Evolutionary conservation across 176 grass and related monocot genomes (phyloP), one percentile per base, ranked within the genome.

Genomic region (Alopecurus myosuroides): DNA sequence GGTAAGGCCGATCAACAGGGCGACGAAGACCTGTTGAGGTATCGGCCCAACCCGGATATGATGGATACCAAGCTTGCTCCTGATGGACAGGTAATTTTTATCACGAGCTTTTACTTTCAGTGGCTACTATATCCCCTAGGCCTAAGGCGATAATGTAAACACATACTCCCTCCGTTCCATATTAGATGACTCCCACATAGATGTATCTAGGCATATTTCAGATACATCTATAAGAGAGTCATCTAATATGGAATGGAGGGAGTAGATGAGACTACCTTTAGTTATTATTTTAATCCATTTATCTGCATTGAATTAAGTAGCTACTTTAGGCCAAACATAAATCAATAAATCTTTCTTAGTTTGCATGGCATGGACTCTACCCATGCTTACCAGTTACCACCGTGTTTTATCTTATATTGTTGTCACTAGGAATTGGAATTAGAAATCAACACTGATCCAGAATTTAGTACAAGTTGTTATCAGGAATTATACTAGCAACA

Each of bases 21-120:
- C n/a, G 88, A 96, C 3, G 91, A 95, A 49, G 94, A 99, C 68
- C 86, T 69, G 13, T 70, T 94, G 84, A 94, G 74, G 70, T 91
- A 82, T 67, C 62, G 86, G 20, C 87, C 93, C 25, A 94, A 95
- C 70, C 89, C 81, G 71, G 92, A 93, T 66, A 94, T 92, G 92
- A 86, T 97, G 80, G 88, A 83, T 46, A 55, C 81, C 41, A 94
- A 97, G 81, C 50, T 49, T 34, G 36, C 70, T 70, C 76, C 22
- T 57, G 81, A 76, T 39, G 84, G 79, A 28, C 73, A 82, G 63
- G 88, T 92, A 42, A 51, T 77, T 41, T 23, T 81, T 68, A 31
- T 58, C 39, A 49, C n/a, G 19, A 57, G 30, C 37, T 40, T 28
- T 13, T 64, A 50, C 18, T 75, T 39, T 44, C 13, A 25, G 4